Base-by-base conservation (phyloP, 768 basidiomycete species). In the Russula vinacea region DNA sequence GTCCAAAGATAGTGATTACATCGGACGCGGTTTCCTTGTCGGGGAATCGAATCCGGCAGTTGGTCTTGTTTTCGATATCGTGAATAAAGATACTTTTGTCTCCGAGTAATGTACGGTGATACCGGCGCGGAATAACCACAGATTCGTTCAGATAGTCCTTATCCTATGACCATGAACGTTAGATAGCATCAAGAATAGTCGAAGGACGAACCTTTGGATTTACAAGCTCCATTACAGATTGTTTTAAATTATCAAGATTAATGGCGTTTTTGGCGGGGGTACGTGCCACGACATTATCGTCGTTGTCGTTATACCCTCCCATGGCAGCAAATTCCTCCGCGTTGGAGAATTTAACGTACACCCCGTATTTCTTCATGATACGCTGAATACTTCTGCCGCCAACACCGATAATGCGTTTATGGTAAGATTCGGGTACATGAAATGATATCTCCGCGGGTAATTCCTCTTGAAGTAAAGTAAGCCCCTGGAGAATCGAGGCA, bases 291-390 rank as follows among this genome's bases (percentile, higher is more conserved):
- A 99, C 96, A 71, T 99, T 99, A 77, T 99, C 96, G 72, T 98
- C 96, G 74, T 96, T 97, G 74, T 98, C 94, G 71, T 89, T 87
- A 74, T 96, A 96, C 6, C 95, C 96, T 32, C 96, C 96, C 67
- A 95, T 81, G 14, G 89, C 85, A 42, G 94, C 94, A 75, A 95
- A 97, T 74, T 98, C 96, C 70, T 98, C 96, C 13, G 93, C 93
- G 74, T 98, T 98, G 26, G 92, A 93, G 72, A 98, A 99, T 77
- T 98, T 98, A 76, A 99, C 96, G 76, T 98, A 98, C 24, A 98
- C 96, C n/a, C 96, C 96, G 69, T 90, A 97, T 74, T 96, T 94
- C 80, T 98, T 98, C 96, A 99, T 99, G 76, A 99, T 98, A 64
- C 94, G 86, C 75, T 98, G 96, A 64, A 99, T 98, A 76, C 94